Evolutionary conservation across 805 yeast species (phyloP).

Genomic region (Wickerhamia fluorescens): DNA sequence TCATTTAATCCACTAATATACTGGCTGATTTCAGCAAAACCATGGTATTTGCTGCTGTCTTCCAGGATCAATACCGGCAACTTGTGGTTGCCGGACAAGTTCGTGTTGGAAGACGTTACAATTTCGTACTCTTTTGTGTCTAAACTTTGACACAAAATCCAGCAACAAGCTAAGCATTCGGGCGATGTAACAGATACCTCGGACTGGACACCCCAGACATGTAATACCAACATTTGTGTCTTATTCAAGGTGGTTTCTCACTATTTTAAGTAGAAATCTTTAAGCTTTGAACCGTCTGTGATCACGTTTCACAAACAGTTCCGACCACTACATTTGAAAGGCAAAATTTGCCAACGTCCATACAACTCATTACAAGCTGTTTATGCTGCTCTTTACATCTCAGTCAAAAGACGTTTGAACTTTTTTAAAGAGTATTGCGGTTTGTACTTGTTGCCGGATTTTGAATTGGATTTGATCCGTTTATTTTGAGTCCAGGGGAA

Average conservation of each 20-base stretch:
- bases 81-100: conserved; percentile 40
- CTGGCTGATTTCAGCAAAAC: conserved; percentile 31
- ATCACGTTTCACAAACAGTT: too few relatives aligned
- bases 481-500: too few relatives aligned
- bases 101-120: conserved; percentile 53
- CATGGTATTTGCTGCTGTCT: conserved; percentile 23
- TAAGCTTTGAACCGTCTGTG: too few relatives aligned
- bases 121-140: conserved; percentile 18
- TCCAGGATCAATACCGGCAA: conserved; percentile 42
- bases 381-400: too few relatives aligned
- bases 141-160: conserved; percentile 27
- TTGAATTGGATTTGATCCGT: too few relatives aligned
- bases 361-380: too few relatives aligned
- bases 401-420: too few relatives aligned
- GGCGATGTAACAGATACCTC: conserved; percentile 43
- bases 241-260: not conserved
- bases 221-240: conserved; percentile 24
- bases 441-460: too few relatives aligned
- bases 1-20: conserved; percentile 14
- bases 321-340: too few relatives aligned
- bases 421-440: too few relatives aligned
- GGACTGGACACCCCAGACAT: conserved; percentile 47
- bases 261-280: too few relatives aligned
- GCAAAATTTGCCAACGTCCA: too few relatives aligned
- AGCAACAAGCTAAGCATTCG: conserved; percentile 41